phyloP scores from a whole-genome alignment of 2,329 filamentous ascomycete species.

The Colletotrichum higginsianum region DNA sequence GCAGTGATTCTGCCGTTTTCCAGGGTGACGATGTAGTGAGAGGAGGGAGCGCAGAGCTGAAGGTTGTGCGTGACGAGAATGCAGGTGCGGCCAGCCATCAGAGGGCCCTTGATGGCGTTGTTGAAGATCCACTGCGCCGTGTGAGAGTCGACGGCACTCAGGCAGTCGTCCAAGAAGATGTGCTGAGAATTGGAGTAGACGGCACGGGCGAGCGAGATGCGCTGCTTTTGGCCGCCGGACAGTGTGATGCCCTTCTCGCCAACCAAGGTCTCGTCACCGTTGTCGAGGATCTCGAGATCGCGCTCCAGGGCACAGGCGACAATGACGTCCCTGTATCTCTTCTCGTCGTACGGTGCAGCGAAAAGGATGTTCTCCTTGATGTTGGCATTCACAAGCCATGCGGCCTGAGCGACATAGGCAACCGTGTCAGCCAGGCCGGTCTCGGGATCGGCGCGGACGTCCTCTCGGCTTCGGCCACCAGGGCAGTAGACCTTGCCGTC shows the following conservation, averaged over 20 bases:
- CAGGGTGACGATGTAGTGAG: slow-evolving; percentile 86
- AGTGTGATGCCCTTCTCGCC: slow-evolving; percentile 98
- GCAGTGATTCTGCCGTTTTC: slow-evolving; percentile 86
- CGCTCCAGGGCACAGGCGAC: slow-evolving; percentile 91
- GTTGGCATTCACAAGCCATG: slow-evolving; percentile 96
- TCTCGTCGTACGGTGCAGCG: slow-evolving; percentile 82
- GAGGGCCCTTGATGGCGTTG: slow-evolving; percentile 88
- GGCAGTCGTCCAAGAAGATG: slow-evolving; percentile 91
- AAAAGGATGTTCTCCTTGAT: slow-evolving; percentile 98
- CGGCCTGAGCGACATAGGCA: slow-evolving; percentile 96
- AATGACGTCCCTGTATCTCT: slow-evolving; percentile 89
- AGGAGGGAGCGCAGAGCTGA: slow-evolving; percentile 85
- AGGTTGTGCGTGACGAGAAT: slow-evolving; percentile 97
- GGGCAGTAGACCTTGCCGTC: slow-evolving; percentile 88
- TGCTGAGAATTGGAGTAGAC: slow-evolving; percentile 97
- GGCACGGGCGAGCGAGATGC: slow-evolving; percentile 95
- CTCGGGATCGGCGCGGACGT: slow-evolving; percentile 83
- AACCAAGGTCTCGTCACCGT: slow-evolving; percentile 92
- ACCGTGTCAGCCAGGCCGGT: slow-evolving; percentile 92
- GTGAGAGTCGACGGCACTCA: slow-evolving; percentile 97
- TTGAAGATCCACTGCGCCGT: slow-evolving; percentile 99
- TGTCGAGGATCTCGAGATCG: slow-evolving; percentile 92
- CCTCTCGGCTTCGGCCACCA: slow-evolving; percentile 87
- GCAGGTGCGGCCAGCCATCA: slow-evolving; percentile 92
- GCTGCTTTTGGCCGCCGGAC: slow-evolving; percentile 97